Evolutionary conservation across 768 basidiomycete genomes (phyloP).

Genomic region (Auricularia auricula-judae): DNA sequence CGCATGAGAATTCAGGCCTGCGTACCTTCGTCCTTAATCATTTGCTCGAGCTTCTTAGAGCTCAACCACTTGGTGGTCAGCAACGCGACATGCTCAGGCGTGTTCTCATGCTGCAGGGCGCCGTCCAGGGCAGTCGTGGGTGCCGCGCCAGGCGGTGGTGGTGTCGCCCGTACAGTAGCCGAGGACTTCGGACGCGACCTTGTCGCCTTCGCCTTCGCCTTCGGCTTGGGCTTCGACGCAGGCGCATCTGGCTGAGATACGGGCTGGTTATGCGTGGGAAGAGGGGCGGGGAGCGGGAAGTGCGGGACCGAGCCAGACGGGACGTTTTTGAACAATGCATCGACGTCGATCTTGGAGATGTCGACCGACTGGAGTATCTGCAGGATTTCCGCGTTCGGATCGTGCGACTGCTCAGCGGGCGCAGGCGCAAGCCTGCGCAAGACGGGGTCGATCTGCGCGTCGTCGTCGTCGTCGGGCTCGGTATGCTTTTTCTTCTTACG

Average conservation of each 20-base stretch:
- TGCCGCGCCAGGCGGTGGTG: neutral
- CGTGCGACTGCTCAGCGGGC: neutral
- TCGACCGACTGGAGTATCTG: neutral
- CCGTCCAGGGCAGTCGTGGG: neutral
- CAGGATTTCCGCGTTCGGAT: neutral
- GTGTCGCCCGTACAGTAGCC: neutral
- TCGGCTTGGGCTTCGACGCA: neutral
- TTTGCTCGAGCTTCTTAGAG: slow-evolving; percentile 52
- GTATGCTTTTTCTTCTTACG: neutral
- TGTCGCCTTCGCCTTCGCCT: neutral
- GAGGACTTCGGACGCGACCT: no score
- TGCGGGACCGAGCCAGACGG: neutral
- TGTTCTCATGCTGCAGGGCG: neutral
- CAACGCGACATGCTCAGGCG: slow-evolving; percentile 48
- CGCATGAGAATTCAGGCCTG: neutral
- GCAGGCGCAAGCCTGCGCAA: neutral
- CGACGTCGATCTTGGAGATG: neutral
- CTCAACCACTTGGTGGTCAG: slow-evolving; percentile 75
- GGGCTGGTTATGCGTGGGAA: neutral
- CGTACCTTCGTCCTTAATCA: slow-evolving; percentile 58
- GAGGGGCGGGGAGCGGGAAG: neutral
- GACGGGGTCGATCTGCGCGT: neutral
- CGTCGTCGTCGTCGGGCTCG: neutral
- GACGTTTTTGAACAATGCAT: neutral
- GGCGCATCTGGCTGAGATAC: neutral